These are phyloP conservation scores for Colletotrichum eremochloae DNA, from an alignment of 2,329 filamentous ascomycete genomes.

Conservation along the genomic window DNA sequence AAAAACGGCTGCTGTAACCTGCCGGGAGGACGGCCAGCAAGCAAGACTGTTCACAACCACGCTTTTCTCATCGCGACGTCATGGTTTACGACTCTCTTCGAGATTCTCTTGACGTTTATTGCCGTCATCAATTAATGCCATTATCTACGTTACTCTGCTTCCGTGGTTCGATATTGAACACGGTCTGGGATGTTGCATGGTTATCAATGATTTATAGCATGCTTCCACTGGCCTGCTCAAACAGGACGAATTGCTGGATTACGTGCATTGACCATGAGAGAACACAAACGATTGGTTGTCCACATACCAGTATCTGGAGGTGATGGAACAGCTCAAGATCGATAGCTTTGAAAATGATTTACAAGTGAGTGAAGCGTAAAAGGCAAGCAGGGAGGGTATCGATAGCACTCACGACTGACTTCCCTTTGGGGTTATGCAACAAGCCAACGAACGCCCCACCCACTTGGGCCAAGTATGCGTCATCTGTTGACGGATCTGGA, in stretches of 20 bases:
- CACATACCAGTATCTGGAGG: background rate
- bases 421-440: background rate
- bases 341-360: background rate
- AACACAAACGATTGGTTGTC: background rate
- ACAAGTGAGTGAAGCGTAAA: background rate
- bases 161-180: background rate
- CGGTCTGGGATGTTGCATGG: background rate
- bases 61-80: background rate
- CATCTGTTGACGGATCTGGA: background rate
- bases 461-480: constrained; percentile 4
- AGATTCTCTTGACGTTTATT: background rate
- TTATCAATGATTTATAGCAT: background rate
- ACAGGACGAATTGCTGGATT: background rate
- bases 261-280: no score
- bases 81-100: background rate
- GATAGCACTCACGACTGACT: background rate
- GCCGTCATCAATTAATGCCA: background rate
- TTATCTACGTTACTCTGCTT: background rate
- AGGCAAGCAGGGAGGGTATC: background rate
- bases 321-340: background rate
- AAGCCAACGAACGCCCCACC: background rate
- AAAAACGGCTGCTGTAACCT: background rate
- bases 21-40: background rate
- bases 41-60: background rate
- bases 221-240: background rate